These are phyloP conservation scores for Trichosanthes truncata DNA, from an alignment of 306 rosid genomes.

Conservation along the genomic window DNA sequence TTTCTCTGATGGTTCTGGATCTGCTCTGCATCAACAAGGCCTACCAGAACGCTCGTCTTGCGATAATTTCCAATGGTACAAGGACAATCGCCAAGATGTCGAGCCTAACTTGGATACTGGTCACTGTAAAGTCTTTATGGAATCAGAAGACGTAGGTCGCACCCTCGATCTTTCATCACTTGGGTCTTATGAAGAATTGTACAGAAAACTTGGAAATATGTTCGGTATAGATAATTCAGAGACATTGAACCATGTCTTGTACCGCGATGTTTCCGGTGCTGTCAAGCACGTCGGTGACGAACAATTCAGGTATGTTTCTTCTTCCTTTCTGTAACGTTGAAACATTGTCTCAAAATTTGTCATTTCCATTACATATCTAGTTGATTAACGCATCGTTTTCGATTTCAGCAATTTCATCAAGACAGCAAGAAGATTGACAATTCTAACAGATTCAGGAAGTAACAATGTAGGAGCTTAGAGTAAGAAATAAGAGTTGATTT, in stretches of 20 bases:
- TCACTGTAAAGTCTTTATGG: conserved; percentile 72
- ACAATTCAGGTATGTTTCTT: conserved; percentile 43
- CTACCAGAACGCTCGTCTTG: conserved; percentile 34
- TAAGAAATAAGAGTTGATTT: conserved; percentile 22
- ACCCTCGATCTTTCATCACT: conserved; percentile 58
- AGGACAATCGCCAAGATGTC: conserved; percentile 35
- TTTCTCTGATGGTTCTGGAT: conserved; percentile 44
- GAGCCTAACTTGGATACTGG: conserved; percentile 43
- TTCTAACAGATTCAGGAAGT: conserved; percentile 69
- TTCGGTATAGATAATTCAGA: conserved; percentile 59
- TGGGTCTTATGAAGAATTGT: conserved; percentile 51
- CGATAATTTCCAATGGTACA: conserved; percentile 47
- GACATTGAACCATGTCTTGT: conserved; percentile 44
- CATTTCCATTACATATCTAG: conserved; percentile 9
- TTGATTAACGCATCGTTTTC: not conserved
- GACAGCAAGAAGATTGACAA: conserved; percentile 72
- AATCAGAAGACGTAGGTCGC: conserved; percentile 65
- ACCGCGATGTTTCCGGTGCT: conserved; percentile 49
- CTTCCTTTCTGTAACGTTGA: not conserved
- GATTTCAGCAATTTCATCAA: conserved; percentile 59
- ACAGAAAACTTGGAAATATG: conserved; percentile 57
- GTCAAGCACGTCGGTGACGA: conserved; percentile 72
- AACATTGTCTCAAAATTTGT: not conserved
- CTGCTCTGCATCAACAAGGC: conserved; percentile 38
- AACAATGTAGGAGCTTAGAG: conserved; percentile 49